These are phyloP conservation scores for Coemansia sp. DNA, from an alignment of 192 early-diverging fungal species.

Conservation along the genomic window DNA sequence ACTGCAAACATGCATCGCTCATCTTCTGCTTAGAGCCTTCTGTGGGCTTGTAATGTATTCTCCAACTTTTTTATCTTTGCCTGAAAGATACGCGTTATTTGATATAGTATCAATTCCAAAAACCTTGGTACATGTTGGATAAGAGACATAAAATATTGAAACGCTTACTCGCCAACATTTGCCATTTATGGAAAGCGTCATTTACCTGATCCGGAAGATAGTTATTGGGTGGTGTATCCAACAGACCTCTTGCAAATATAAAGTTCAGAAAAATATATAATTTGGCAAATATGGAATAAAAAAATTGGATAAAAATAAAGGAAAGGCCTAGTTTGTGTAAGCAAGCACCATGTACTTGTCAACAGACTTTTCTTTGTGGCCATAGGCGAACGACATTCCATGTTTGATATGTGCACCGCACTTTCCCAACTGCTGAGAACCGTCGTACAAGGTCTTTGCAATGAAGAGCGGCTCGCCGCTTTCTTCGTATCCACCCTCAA, in stretches of 20 bases:
- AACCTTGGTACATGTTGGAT: no score
- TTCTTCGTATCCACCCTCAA: slow-evolving; percentile 49
- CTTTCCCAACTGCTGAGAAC: slow-evolving; percentile 56
- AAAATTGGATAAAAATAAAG: not conserved
- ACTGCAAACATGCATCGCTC: no score
- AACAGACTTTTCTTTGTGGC: slow-evolving; percentile 47
- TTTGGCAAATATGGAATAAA: not conserved
- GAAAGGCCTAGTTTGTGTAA: slow-evolving; percentile 21
- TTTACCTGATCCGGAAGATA: no score
- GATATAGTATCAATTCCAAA: no score
- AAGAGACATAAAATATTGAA: no score
- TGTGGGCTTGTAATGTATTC: no score
- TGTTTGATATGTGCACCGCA: slow-evolving; percentile 52
- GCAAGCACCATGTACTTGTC: slow-evolving; percentile 51
- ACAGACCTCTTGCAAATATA: not conserved
- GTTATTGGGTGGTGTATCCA: no score
- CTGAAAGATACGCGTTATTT: no score
- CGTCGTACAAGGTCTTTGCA: slow-evolving; percentile 51
- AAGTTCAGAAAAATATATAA: not conserved
- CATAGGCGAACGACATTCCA: slow-evolving; percentile 53
- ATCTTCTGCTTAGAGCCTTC: no score
- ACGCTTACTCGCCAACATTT: no score
- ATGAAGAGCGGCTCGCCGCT: slow-evolving; percentile 50
- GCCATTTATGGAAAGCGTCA: no score
- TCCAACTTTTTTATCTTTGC: no score